Evolutionary conservation across 78 protist species (phyloP).

Genomic region (Pelomyxa schiedti): DNA sequence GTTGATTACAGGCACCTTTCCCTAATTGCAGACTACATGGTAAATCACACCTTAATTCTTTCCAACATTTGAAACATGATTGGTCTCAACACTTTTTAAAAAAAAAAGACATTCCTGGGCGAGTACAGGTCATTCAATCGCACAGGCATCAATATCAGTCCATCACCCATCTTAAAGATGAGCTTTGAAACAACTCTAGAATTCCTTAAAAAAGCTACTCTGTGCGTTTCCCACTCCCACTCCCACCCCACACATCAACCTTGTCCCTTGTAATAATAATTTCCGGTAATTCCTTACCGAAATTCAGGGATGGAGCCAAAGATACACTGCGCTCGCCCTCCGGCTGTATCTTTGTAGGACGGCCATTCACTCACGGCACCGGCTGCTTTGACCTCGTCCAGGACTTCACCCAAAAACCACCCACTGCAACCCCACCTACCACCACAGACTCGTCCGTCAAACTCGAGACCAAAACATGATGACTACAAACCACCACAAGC

Average conservation of each 20-base stretch:
- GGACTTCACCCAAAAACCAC: not conserved
- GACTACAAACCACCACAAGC: no score
- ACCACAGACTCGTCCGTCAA: no score
- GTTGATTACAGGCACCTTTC: conserved; percentile 91
- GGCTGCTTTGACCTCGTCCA: not conserved
- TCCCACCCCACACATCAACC: no score
- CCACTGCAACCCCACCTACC: not conserved
- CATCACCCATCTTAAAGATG: conserved; percentile 49
- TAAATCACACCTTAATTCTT: no score
- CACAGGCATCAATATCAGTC: conserved; percentile 25
- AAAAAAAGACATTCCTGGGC: conserved; percentile 48
- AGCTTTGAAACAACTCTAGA: conserved; percentile 45
- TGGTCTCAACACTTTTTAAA: no score
- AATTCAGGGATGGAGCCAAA: not conserved
- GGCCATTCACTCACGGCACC: not conserved
- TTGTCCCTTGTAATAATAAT: no score
- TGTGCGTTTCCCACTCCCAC: no score
- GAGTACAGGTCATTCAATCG: conserved; percentile 46
- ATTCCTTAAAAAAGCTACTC: conserved; percentile 25
- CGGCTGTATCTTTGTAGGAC: not conserved
- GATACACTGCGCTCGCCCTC: not conserved
- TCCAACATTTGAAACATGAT: no score
- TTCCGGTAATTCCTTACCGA: no score
- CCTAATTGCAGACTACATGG: conserved; percentile 92
- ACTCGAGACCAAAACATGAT: no score